A percentile compares a stretch with the other conserved stretches of the same genome.
phyloP scores from a whole-genome alignment of 2,329 filamentous ascomycete genomes.

The Cercospora nicotianae region DNA sequence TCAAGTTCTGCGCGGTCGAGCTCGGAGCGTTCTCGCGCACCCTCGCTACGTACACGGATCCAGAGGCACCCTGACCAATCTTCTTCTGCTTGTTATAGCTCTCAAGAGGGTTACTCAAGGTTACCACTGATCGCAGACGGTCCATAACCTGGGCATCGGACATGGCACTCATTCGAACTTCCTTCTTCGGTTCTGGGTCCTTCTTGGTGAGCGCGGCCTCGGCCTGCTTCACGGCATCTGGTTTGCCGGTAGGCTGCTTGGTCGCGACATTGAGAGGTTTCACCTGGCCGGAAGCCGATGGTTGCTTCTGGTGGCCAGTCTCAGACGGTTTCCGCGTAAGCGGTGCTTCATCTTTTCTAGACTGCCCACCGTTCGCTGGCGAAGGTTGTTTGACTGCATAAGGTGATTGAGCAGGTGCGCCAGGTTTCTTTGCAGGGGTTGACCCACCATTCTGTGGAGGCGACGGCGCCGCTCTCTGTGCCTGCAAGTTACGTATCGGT shows the following conservation, averaged over 20 bases:
- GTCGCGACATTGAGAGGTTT: conserved; percentile 57
- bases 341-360: conserved; percentile 29
- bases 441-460: conserved; percentile 36
- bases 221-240: conserved; percentile 78
- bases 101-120: conserved; percentile 88
- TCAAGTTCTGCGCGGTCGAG: conserved; percentile 71
- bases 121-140: conserved; percentile 89
- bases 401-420: conserved; percentile 33
- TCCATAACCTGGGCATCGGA: conserved; percentile 96
- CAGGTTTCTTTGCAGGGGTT: conserved; percentile 29
- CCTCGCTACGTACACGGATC: conserved; percentile 95
- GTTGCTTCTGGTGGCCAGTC: conserved; percentile 31
- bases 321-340: conserved; percentile 36
- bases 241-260: conserved; percentile 50
- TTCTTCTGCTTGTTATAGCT: conserved; percentile 99
- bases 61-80: conserved; percentile 96
- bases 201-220: conserved; percentile 80
- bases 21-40: conserved; percentile 87
- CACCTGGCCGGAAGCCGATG: conserved; percentile 30
- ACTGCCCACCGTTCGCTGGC: conserved; percentile 28
- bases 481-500: conserved; percentile 54
- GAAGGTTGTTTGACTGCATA: conserved; percentile 33
- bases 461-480: conserved; percentile 60
- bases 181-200: conserved; percentile 70
- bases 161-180: conserved; percentile 98